Evolutionary conservation across 2,329 filamentous ascomycete genomes (phyloP).

Genomic region (Hymenoscyphus occultus): DNA sequence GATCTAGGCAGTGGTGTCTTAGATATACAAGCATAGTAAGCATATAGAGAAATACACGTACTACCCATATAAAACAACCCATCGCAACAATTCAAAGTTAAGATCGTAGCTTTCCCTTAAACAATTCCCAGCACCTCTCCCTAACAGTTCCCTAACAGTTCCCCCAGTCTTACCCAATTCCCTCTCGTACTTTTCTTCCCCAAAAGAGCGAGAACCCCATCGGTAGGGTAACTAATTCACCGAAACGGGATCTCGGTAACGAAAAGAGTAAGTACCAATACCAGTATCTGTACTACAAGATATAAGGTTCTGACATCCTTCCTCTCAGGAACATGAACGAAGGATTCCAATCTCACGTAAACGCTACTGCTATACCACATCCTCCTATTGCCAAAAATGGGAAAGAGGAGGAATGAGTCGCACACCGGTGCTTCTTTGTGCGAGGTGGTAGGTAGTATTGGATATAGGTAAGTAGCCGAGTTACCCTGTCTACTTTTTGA

Average conservation of each 20-base stretch:
- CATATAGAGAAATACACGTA: background rate
- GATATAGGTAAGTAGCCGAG: background rate
- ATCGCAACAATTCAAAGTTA: background rate
- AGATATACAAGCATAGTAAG: background rate
- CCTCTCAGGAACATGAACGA: background rate
- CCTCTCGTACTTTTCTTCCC: background rate
- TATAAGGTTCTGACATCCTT: background rate
- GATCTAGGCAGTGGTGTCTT: too few relatives aligned
- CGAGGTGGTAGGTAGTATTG: background rate
- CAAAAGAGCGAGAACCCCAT: background rate
- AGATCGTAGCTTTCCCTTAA: background rate
- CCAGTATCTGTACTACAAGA: background rate
- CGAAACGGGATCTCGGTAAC: too few relatives aligned
- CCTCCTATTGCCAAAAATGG: background rate
- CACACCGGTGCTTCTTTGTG: background rate
- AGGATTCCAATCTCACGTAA: constrained; percentile 1
- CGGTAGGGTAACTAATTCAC: too few relatives aligned
- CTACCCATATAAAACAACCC: background rate
- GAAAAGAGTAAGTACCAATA: too few relatives aligned
- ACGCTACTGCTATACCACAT: background rate
- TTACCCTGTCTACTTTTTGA: background rate
- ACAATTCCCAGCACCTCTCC: background rate
- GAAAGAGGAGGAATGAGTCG: background rate
- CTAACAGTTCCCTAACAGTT: background rate
- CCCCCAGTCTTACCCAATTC: background rate